These are phyloP conservation scores for Malania oleifera DNA, from an alignment of 164 flowering plant species.

Conservation along the genomic window DNA sequence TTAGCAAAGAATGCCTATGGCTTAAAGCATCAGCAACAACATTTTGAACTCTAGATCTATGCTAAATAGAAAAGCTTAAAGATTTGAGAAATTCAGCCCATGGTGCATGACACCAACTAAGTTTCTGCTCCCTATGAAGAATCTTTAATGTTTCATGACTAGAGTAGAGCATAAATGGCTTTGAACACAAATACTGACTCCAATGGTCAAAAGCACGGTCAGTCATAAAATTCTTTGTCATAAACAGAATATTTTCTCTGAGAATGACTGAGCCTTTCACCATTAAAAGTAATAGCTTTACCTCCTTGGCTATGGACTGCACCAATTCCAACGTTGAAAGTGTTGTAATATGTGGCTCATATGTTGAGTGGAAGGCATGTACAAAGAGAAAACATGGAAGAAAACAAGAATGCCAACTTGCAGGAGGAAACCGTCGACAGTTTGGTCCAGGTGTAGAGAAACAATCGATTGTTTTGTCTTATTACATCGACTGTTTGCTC, in stretches of 20 bases:
- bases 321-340: background rate
- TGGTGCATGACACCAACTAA: too few relatives aligned
- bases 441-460: too few relatives aligned
- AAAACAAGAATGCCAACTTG: too few relatives aligned
- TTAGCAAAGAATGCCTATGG: background rate
- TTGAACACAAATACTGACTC: background rate
- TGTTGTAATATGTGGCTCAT: too few relatives aligned
- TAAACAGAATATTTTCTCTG: too few relatives aligned
- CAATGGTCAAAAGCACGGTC: too few relatives aligned
- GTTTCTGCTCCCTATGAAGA: slow-evolving; percentile 4
- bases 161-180: slow-evolving; percentile 5
- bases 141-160: slow-evolving; percentile 10
- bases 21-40: background rate
- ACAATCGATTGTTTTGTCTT: too few relatives aligned
- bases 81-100: too few relatives aligned
- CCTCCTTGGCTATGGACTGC: background rate
- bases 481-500: too few relatives aligned
- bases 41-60: background rate
- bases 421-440: too few relatives aligned
- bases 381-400: too few relatives aligned
- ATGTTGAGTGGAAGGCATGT: too few relatives aligned
- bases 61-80: background rate
- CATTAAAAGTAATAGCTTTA: background rate
- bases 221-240: background rate
- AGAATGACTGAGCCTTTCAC: background rate